A percentile compares a stretch with the other conserved stretches of the same genome.
Conservation (phyloP, 768 basidiomycete genomes). For the Bullera alba region DNA sequence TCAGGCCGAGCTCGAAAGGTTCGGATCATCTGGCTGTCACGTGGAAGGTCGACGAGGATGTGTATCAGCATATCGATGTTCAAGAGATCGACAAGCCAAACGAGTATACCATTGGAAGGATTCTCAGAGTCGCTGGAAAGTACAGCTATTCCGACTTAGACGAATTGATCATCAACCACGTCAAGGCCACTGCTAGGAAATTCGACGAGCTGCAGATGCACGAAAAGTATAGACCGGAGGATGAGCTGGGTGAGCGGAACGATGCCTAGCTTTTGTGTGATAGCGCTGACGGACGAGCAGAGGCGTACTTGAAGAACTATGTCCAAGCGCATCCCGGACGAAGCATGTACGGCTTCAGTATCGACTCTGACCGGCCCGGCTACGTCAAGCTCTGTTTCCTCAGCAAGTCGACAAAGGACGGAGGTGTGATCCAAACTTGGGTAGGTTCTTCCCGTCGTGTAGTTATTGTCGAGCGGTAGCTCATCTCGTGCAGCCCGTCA, state of each 20-base stretch:
- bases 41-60: constrained; percentile 94
- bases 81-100: constrained; percentile 49
- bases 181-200: constrained; percentile 84
- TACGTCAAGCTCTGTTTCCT: constrained; percentile 91
- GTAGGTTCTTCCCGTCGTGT: constrained; percentile 49
- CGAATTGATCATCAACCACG: constrained; percentile 92
- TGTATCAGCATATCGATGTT: constrained; percentile 82
- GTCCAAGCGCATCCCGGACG: constrained; percentile 87
- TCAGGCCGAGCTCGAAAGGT: constrained; percentile 92
- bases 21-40: constrained; percentile 89
- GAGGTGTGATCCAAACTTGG: constrained; percentile 81
- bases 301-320: constrained; percentile 78
- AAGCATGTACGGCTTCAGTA: constrained; percentile 90
- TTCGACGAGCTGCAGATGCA: constrained; percentile 91
- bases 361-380: constrained; percentile 82
- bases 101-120: constrained; percentile 44
- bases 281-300: constrained; percentile 48
- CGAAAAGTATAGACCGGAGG: constrained; percentile 88
- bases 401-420: constrained; percentile 68
- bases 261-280: not conserved
- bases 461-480: no score
- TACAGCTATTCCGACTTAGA: constrained; percentile 90
- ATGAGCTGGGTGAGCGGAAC: constrained; percentile 73
- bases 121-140: constrained; percentile 51
- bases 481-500: constrained; percentile 34